These are phyloP conservation scores for Prototheca wickerhamii DNA, from an alignment of 163 green algal species.

Conservation along the genomic window DNA sequence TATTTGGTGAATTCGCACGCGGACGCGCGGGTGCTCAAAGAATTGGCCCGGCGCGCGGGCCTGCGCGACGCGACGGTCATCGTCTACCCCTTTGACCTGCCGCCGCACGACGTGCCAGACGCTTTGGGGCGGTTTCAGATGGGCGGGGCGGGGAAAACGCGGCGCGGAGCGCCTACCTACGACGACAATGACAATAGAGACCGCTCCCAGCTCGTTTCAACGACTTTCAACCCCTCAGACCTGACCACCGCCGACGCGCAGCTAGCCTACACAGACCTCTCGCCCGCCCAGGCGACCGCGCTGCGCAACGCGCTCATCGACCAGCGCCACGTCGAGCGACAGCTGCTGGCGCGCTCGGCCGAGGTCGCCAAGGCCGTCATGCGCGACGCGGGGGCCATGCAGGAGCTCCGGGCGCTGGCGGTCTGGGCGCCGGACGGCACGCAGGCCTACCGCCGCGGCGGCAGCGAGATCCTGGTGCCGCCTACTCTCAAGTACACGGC, in stretches of 20 bases:
- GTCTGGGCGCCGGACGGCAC: constrained; percentile 9
- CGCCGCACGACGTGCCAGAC: constrained; percentile 9
- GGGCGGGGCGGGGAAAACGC: too few species aligned
- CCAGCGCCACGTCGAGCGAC: constrained; percentile 12
- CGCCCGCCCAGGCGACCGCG: constrained; percentile 1
- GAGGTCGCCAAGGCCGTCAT: not conserved
- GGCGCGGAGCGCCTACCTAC: too few species aligned
- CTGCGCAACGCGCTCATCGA: constrained; percentile 20
- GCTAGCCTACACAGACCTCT: constrained; percentile 8
- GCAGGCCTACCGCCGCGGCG: not conserved
- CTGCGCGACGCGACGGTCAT: not conserved
- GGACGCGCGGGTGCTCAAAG: not conserved
- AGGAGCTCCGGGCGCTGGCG: not conserved
- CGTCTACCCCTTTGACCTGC: constrained; percentile 4
- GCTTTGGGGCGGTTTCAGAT: not conserved
- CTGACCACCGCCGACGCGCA: not conserved
- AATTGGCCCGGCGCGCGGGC: not conserved
- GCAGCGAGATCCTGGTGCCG: not conserved
- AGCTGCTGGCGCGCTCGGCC: constrained; percentile 6
- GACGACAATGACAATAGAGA: too few species aligned
- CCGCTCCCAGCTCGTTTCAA: not conserved
- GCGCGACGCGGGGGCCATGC: constrained; percentile 3
- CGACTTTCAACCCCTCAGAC: not conserved
- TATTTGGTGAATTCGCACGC: not conserved
- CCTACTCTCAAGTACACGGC: too few species aligned